A percentile compares a stretch with the other conserved stretches of the same genome.
Conservation (phyloP, 768 basidiomycete genomes). For the Hericium alpestre region DNA sequence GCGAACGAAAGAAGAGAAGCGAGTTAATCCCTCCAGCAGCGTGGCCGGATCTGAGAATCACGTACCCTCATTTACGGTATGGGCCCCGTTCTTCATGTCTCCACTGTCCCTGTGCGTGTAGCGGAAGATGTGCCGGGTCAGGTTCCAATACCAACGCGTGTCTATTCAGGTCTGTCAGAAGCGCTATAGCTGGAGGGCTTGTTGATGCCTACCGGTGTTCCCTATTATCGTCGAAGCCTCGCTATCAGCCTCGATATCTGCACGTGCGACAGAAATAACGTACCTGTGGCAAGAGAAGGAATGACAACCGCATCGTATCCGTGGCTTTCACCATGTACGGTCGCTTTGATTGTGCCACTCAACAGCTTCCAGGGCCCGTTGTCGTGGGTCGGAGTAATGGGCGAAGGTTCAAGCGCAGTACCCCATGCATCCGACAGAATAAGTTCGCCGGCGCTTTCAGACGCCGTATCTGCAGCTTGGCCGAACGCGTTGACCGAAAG, state of each 20-base stretch:
- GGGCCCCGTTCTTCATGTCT: slow-evolving; percentile 15
- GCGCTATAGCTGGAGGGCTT: not conserved
- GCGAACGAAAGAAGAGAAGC: not conserved
- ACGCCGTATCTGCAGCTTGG: slow-evolving; percentile 3
- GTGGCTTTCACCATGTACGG: slow-evolving; percentile 15
- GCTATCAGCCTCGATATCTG: no score
- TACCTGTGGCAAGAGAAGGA: slow-evolving; percentile 21
- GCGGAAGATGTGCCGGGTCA: slow-evolving; percentile 37
- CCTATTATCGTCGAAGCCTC: slow-evolving; percentile 7
- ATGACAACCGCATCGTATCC: slow-evolving; percentile 19
- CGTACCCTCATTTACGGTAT: slow-evolving; percentile 23
- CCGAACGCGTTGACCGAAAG: slow-evolving; percentile 33
- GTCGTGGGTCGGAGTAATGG: slow-evolving; percentile 27
- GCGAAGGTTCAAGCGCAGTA: slow-evolving; percentile 27
- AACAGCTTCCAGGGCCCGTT: slow-evolving; percentile 29
- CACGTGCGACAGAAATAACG: slow-evolving; percentile 10
- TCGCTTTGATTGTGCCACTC: slow-evolving; percentile 32
- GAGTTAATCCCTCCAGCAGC: no score
- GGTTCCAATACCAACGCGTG: slow-evolving; percentile 34
- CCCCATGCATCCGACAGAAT: slow-evolving; percentile 26
- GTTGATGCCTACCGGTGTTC: slow-evolving; percentile 20
- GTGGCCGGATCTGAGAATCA: not conserved
- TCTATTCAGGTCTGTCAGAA: slow-evolving; percentile 17
- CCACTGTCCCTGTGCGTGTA: slow-evolving; percentile 23
- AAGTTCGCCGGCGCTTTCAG: slow-evolving; percentile 22